phyloP scores from a whole-genome alignment of 179 eudicot species.

The Vitellaria paradoxa region DNA sequence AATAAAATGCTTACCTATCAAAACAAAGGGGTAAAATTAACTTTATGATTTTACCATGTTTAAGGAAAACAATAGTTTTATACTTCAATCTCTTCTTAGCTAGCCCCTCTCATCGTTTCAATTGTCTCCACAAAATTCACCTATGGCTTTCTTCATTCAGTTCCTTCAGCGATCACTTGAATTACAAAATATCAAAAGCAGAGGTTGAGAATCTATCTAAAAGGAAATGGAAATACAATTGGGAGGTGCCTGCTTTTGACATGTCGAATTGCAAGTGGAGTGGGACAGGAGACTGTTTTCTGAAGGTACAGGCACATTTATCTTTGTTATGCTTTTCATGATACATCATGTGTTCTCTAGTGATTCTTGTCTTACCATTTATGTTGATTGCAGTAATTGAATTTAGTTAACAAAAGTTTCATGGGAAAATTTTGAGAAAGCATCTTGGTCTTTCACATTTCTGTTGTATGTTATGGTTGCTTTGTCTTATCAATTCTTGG shows the following conservation, averaged over 20 bases:
- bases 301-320: constrained; percentile 42
- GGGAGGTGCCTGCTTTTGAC: constrained; percentile 68
- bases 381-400: not conserved
- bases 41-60: not conserved
- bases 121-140: not conserved
- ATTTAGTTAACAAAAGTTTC: not conserved
- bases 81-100: not conserved
- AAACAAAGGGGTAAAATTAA: no score
- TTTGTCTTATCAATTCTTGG: not conserved
- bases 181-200: constrained; percentile 43
- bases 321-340: not conserved
- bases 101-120: not conserved
- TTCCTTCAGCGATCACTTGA: constrained; percentile 61
- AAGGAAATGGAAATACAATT: constrained; percentile 67
- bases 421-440: not conserved
- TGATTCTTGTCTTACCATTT: not conserved
- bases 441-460: not conserved
- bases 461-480: not conserved
- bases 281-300: constrained; percentile 64
- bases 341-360: not conserved
- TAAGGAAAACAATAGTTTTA: not conserved
- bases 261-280: constrained; percentile 59
- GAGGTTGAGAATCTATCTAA: constrained; percentile 52
- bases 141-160: constrained; percentile 42
- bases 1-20: no score